A percentile compares a stretch with the other conserved stretches of the same genome.
These are phyloP conservation scores for Penicillium nucicola DNA, from an alignment of 495 filamentous ascomycete species.

Conservation along the genomic window DNA sequence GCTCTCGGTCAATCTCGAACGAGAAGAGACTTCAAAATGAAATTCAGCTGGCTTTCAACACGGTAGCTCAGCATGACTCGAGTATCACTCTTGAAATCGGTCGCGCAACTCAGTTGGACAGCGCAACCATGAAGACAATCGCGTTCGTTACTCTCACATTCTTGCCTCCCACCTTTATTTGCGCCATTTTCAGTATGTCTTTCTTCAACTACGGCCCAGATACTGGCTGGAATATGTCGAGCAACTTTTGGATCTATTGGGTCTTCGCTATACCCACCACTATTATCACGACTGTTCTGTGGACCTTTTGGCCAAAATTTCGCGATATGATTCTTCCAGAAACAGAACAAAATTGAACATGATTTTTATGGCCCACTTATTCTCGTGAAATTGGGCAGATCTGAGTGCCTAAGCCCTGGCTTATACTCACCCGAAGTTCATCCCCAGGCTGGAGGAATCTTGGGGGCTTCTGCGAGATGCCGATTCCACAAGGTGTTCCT, in stretches of 20 bases:
- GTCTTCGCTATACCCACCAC: conserved; percentile 26
- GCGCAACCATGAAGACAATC: conserved; percentile 23
- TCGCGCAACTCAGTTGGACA: conserved; percentile 16
- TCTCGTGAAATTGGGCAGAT: conserved; percentile 4
- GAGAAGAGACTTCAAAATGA: conserved; percentile 35
- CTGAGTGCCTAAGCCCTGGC: conserved; percentile 8
- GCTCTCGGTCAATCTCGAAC: conserved; percentile 32
- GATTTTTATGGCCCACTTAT: neutral
- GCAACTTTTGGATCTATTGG: conserved; percentile 32
- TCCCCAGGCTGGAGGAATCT: conserved; percentile 12
- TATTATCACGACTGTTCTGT: neutral
- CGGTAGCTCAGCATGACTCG: conserved; percentile 33
- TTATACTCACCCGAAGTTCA: conserved; percentile 7
- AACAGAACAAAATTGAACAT: neutral
- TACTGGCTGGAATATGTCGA: conserved; percentile 18
- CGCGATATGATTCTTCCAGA: neutral
- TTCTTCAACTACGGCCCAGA: conserved; percentile 23
- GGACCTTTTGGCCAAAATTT: conserved; percentile 4
- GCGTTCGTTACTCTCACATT: conserved; percentile 25
- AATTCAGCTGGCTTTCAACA: conserved; percentile 32
- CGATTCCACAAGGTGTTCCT: conserved; percentile 16
- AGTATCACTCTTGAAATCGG: conserved; percentile 22
- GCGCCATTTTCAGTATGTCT: conserved; percentile 29
- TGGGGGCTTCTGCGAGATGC: conserved; percentile 10
- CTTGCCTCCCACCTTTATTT: conserved; percentile 33